phyloP scores from a whole-genome alignment of 345 rosid species.

The Leavenworthia alabamica region DNA sequence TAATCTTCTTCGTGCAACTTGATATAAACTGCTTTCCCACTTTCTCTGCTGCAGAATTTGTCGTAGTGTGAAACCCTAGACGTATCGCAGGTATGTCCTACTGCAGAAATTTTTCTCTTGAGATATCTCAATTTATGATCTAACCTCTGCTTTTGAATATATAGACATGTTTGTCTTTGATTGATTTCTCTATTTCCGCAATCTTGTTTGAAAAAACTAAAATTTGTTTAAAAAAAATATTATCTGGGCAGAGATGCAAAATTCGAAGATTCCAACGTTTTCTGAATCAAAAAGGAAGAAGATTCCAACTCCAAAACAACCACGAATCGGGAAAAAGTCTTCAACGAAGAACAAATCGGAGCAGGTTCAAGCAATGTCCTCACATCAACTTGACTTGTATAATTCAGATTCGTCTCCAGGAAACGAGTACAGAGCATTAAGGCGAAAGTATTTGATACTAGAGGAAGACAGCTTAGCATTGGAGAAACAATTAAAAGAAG shows the following conservation, averaged over 20 bases:
- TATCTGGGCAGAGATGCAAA: conserved; percentile 42
- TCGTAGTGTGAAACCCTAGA: conserved; percentile 18
- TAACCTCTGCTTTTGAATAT: background rate
- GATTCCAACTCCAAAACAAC: conserved; percentile 31
- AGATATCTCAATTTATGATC: background rate
- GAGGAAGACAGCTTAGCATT: conserved; percentile 69
- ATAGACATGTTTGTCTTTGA: background rate
- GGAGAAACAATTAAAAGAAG: conserved; percentile 57
- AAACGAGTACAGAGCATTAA: conserved; percentile 58
- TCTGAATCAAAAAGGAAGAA: conserved; percentile 50
- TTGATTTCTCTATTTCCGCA: background rate
- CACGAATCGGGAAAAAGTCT: conserved; percentile 30
- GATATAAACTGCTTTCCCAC: conserved; percentile 12
- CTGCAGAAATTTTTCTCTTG: background rate
- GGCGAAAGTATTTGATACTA: conserved; percentile 60
- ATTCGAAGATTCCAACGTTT: conserved; percentile 38
- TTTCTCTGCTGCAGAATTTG: background rate
- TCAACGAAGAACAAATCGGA: conserved; percentile 41
- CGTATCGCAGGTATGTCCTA: background rate
- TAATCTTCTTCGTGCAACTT: conserved; percentile 18
- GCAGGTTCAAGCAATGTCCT: conserved; percentile 40
- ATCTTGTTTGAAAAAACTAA: background rate
- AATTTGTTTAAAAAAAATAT: background rate
- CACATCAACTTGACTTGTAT: conserved; percentile 53
- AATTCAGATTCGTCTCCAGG: conserved; percentile 62